phyloP scores from a whole-genome alignment of 2,329 filamentous ascomycete genomes.

The Aspergillus tamarii region DNA sequence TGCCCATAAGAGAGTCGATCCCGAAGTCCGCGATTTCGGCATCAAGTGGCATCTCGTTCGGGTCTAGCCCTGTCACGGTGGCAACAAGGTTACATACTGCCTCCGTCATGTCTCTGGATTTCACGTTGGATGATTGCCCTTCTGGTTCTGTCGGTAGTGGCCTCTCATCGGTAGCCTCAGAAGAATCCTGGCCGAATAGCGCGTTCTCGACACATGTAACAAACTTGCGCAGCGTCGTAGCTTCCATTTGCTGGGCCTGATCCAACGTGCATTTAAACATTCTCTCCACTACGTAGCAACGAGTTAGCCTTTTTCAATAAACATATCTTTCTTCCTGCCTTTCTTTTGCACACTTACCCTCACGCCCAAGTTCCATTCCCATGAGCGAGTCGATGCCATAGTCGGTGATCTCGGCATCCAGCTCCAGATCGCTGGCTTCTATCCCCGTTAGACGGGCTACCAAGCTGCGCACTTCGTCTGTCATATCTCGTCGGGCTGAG shows the following conservation, averaged over 20 bases:
- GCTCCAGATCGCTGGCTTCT: not conserved
- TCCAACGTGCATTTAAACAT: slow-evolving; percentile 1
- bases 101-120: not conserved
- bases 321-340: not conserved
- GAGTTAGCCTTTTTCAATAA: not conserved
- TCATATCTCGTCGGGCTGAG: slow-evolving; percentile 45
- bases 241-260: slow-evolving; percentile 5
- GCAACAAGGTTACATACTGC: not conserved
- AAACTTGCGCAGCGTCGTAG: slow-evolving; percentile 10
- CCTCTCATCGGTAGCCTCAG: not conserved
- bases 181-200: not conserved
- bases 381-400: slow-evolving; percentile 16
- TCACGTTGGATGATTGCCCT: not conserved
- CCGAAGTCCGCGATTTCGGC: slow-evolving; percentile 46
- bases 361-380: not conserved
- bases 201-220: slow-evolving; percentile 5
- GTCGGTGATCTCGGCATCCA: slow-evolving; percentile 40
- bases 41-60: not conserved
- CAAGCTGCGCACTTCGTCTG: not conserved
- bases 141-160: not conserved
- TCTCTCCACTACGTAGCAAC: not conserved
- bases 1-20: slow-evolving; percentile 55
- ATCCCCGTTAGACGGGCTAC: not conserved
- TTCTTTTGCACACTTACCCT: not conserved
- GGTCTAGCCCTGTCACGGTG: not conserved